Percentiles rank a stretch among this genome's conserved stretches.
Conservation (phyloP, 1,284 basidiomycete species). For the Ustilago cynodontis region DNA sequence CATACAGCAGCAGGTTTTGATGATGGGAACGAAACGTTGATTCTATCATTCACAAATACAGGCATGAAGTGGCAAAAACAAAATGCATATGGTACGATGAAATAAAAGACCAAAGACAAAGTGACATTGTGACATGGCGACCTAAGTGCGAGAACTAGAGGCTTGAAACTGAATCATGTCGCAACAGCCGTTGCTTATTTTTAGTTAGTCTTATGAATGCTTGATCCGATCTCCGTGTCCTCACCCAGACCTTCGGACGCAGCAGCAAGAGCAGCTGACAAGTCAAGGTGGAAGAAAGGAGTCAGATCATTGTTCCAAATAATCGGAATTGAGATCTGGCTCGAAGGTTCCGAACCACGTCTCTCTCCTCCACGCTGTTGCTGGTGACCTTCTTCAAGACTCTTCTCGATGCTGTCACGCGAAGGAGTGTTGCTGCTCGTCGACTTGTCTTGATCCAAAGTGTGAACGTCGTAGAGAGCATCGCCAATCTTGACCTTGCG, state of each 20-base stretch:
- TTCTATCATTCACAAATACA: conserved; percentile 18
- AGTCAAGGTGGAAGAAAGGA: conserved; percentile 89
- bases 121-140: neutral
- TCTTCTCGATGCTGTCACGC: conserved; percentile 34
- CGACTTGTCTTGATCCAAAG: conserved; percentile 15
- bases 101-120: neutral
- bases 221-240: conserved; percentile 31
- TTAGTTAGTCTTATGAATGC: conserved; percentile 20
- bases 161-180: neutral
- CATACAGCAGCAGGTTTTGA: neutral
- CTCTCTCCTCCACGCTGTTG: conserved; percentile 6
- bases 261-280: conserved; percentile 79
- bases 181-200: neutral
- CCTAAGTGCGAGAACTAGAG: neutral
- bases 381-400: conserved; percentile 23
- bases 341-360: conserved; percentile 1
- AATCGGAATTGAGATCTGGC: conserved; percentile 59
- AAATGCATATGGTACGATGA: neutral
- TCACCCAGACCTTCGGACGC: conserved; percentile 70
- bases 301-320: conserved; percentile 73
- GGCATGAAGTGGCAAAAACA: too few species aligned
- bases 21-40: neutral
- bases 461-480: conserved; percentile 31
- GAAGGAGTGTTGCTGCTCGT: conserved; percentile 13
- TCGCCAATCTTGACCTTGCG: conserved; percentile 60